Conservation (phyloP, 1,284 basidiomycete genomes). For the Leccinum subrobustum region DNA sequence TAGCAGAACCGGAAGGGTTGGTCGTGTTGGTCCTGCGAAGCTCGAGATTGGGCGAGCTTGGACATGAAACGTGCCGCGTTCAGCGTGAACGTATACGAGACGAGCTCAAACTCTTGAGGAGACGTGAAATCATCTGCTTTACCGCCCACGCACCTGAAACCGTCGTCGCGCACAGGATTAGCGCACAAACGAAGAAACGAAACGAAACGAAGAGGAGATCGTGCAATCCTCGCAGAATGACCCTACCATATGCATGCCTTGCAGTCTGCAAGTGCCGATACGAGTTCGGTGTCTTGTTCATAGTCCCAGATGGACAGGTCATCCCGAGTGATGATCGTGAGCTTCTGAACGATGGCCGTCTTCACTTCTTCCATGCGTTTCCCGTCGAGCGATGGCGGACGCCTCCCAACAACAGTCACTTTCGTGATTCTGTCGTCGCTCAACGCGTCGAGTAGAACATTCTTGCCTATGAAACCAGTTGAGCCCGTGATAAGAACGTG, state of each 20-base stretch:
- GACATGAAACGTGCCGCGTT: slow-evolving; percentile 26
- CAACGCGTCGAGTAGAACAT: slow-evolving; percentile 20
- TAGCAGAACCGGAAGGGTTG: slow-evolving; percentile 28
- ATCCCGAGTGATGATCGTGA: slow-evolving; percentile 24
- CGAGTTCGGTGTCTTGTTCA: slow-evolving; percentile 23
- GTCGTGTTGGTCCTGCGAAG: background rate
- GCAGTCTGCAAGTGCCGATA: slow-evolving; percentile 22
- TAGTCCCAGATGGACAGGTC: slow-evolving; percentile 31
- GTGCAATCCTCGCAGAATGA: background rate
- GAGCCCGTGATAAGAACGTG: slow-evolving; percentile 30
- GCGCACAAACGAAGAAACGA: background rate
- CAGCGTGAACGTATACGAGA: slow-evolving; percentile 27
- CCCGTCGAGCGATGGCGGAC: slow-evolving; percentile 24
- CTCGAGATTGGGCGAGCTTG: slow-evolving; percentile 15
- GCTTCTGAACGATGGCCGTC: slow-evolving; percentile 21
- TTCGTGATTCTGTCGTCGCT: slow-evolving; percentile 25
- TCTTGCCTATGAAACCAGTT: slow-evolving; percentile 29
- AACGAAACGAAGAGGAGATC: background rate
- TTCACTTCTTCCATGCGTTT: slow-evolving; percentile 16
- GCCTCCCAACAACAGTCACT: slow-evolving; percentile 26
- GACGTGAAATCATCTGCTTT: slow-evolving; percentile 23
- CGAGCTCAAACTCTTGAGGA: slow-evolving; percentile 26
- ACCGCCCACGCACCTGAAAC: slow-evolving; percentile 26
- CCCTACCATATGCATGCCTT: slow-evolving; percentile 28
- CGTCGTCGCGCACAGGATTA: background rate